Evolutionary conservation across 2,329 filamentous ascomycete species (phyloP), one percentile per base, ranked within the genome.

Genomic region (Albophoma yamanashiensis): DNA sequence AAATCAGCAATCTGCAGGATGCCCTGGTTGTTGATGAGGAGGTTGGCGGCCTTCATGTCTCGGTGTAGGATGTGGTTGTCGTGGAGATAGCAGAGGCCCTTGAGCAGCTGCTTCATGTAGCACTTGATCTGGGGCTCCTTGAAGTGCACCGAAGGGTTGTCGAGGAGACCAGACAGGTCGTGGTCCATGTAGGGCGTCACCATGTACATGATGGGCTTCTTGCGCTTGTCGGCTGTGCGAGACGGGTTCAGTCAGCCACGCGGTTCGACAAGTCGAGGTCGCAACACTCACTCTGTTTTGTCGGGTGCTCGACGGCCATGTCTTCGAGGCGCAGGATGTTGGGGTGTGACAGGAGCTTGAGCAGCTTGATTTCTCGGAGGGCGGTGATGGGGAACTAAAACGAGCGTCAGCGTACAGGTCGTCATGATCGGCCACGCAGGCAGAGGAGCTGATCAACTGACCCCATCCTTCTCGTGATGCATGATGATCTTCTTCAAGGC

Each of bases 121-220:
- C 94, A 99, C 74, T 99, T 99, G 74, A 97, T 96, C 72, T 97
- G 92, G 5, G 91, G 83, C 69, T 92, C 88, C 56, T 89, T 89
- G 69, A 99, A 93, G 47, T 84, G 83, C 45, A 99, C 92, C 8
- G 88, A 86, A 12, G 93, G 93, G 68, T 99, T 99, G 73, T 97
- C 94, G 68, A 99, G 86, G 38, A 99, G 84, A 53, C 94, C 94
- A 11, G 93, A 96, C n/a, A 99, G 82, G 75, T 99, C 94, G 75
- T 99, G 94, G 68, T 97, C 92, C 92, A 97, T 97, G 74, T 99
- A 99, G 8, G 93, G 94, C 53, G 88, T 97, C 58, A 96, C 93
- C 94, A 99, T 99, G 76, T 97, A 97, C 80, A 99, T 92, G 67
- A 92, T 92, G 4, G 88, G 87, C 62, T 88, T 85, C 74, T 90